Conservation (phyloP, 768 basidiomycete genomes). For the Hericium erinaceus region DNA sequence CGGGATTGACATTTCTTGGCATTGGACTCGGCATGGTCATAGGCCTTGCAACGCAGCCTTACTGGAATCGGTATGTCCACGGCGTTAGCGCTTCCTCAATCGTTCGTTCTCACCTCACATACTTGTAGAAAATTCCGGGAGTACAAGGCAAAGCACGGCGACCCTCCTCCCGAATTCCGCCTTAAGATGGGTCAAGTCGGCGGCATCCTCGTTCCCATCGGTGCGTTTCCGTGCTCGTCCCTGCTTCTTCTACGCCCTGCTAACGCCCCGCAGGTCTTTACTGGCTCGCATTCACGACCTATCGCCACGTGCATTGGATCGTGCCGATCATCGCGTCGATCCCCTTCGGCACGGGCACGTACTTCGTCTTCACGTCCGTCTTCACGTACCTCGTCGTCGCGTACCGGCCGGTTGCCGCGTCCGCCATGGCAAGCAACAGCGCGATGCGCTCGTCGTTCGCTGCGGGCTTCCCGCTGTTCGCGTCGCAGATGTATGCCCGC, state of each 20-base stretch:
- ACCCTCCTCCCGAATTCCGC: slow-evolving; percentile 56
- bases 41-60: slow-evolving; percentile 30
- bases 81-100: background rate
- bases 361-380: slow-evolving; percentile 59
- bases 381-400: slow-evolving; percentile 52
- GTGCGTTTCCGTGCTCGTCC: slow-evolving; percentile 21
- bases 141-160: slow-evolving; percentile 28
- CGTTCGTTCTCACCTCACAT: no score
- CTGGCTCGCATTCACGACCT: slow-evolving; percentile 49
- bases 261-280: slow-evolving; percentile 29
- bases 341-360: slow-evolving; percentile 45
- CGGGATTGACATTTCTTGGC: slow-evolving; percentile 42
- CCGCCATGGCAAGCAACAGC: slow-evolving; percentile 60
- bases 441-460: slow-evolving; percentile 33
- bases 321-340: slow-evolving; percentile 35
- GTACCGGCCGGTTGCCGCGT: slow-evolving; percentile 43
- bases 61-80: slow-evolving; percentile 32
- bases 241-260: background rate
- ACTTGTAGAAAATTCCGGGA: slow-evolving; percentile 27
- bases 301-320: slow-evolving; percentile 37
- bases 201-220: slow-evolving; percentile 52
- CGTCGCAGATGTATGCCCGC: slow-evolving; percentile 27
- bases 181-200: slow-evolving; percentile 62
- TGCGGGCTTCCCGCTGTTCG: slow-evolving; percentile 31
- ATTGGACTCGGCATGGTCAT: slow-evolving; percentile 41